Base-by-base conservation (phyloP, 257 asterid genomes). In the Solanum arcanum region DNA sequence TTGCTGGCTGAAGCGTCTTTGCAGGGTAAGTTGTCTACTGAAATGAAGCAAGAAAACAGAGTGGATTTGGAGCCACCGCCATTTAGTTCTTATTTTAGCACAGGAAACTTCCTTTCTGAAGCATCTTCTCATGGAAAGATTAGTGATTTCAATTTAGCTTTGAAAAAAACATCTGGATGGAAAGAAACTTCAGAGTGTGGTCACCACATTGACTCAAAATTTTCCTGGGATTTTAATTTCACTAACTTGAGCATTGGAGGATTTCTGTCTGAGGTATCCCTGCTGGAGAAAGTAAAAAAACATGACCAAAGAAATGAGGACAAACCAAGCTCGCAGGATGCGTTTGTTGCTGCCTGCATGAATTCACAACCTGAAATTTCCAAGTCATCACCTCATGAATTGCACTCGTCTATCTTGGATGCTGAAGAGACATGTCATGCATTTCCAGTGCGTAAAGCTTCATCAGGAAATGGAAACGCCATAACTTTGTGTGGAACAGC, bases 381-480 rank as follows among this genome's bases (percentile, higher is more conserved):
- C 77, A 91, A 89, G 92, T 86, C 88, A 59, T 76, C 91, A 21
- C 56, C 87, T 84, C 88, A 88, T 39, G 95, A 92, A 86, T 88
- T 92, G 83, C 91, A 70, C 89, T 85, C 93, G 49, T 93, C 99
- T 68, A 92, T 96, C 84, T 89, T 97, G 86, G 98, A 95, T 91
- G 98, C 96, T 83, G 99, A 97, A 90, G 98, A 94, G 90, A 97
- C 99, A n/a, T 95, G 98, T 90, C 98, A 97, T 91, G 98, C 94
- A 64, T 94, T 95, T 90, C 90, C 98, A 12, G 78, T 92, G 73
- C 91, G 86, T 89, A 92, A 89, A 72, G 81, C 90, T 86, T 91
- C 91, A 75, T 88, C 93, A 66, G 56, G 88, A 81, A 88, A 88
- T 84, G 86, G 85, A 87, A 92, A 88, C 41, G 62, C 87, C 12